Evolutionary conservation across 306 rosid species (phyloP).

Genomic region (Begonia peltatifolia): DNA sequence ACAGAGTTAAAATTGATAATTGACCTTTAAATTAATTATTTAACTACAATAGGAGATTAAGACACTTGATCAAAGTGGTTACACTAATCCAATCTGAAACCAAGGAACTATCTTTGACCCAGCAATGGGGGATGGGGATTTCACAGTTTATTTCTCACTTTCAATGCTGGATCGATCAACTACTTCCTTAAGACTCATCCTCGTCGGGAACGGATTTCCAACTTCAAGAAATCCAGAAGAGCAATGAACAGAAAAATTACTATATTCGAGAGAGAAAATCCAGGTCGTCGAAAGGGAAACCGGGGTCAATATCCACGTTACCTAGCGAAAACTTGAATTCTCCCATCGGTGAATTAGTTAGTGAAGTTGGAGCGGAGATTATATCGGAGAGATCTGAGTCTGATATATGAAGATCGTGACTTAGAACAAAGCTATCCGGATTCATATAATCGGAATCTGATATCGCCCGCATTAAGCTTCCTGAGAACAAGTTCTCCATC

Average conservation of each 20-base stretch:
- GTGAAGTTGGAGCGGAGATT: conserved; percentile 47
- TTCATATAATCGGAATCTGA: conserved; percentile 36
- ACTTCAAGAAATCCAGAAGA: no score
- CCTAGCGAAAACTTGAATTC: conserved; percentile 30
- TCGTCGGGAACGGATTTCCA: no score
- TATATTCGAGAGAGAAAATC: conserved; percentile 18
- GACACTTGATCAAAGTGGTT: no score
- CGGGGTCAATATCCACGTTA: conserved; percentile 29
- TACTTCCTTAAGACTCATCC: no score
- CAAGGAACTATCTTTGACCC: no score
- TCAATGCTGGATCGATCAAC: no score
- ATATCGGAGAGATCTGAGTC: conserved; percentile 46
- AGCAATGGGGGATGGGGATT: no score
- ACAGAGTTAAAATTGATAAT: no score
- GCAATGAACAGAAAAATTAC: not conserved
- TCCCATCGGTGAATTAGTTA: conserved; percentile 39
- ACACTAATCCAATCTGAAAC: no score
- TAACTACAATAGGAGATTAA: no score
- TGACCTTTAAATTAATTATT: no score
- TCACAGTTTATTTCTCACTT: no score
- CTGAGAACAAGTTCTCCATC: conserved; percentile 21
- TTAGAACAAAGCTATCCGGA: conserved; percentile 17
- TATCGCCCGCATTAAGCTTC: conserved; percentile 14
- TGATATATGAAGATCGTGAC: conserved; percentile 30
- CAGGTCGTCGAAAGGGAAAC: conserved; percentile 20